phyloP scores from a whole-genome alignment of 371 early-diverging fungal species.

The Mortierella sp. region DNA sequence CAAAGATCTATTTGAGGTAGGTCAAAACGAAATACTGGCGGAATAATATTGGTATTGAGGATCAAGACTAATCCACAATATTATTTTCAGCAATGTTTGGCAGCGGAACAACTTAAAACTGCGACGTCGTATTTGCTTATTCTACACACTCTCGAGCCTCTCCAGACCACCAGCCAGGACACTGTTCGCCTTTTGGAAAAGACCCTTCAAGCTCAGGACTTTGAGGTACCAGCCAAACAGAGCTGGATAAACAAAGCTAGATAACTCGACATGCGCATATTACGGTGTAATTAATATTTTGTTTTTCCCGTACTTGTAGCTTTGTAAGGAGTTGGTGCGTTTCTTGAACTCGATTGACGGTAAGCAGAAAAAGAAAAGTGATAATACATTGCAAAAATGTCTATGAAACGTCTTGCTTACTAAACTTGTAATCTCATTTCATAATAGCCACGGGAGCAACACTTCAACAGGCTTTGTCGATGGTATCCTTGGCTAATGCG shows the following conservation, averaged over 20 bases:
- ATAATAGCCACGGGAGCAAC: slow-evolving; percentile 52
- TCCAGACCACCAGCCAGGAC: slow-evolving; percentile 62
- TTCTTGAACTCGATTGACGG: slow-evolving; percentile 86
- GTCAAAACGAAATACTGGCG: background rate
- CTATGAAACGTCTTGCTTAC: background rate
- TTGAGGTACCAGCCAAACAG: slow-evolving; percentile 64
- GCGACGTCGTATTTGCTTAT: slow-evolving; percentile 91
- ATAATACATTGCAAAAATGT: background rate
- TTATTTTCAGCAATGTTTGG: slow-evolving; percentile 72
- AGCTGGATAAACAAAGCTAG: background rate
- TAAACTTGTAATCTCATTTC: background rate
- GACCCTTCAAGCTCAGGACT: slow-evolving; percentile 82
- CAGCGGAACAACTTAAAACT: slow-evolving; percentile 75
- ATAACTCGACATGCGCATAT: background rate
- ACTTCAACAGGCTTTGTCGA: slow-evolving; percentile 48
- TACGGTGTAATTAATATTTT: background rate
- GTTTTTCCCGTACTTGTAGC: slow-evolving; percentile 22
- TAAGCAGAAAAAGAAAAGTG: slow-evolving; percentile 46
- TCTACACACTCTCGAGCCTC: slow-evolving; percentile 85
- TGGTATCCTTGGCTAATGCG: slow-evolving; percentile 39
- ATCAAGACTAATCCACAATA: background rate
- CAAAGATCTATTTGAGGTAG: slow-evolving; percentile 82
- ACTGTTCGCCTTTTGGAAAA: slow-evolving; percentile 80
- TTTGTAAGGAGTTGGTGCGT: slow-evolving; percentile 84
- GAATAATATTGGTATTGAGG: background rate